Base-by-base conservation (phyloP, 495 filamentous ascomycete species). In the Bryoglossum gracile region DNA sequence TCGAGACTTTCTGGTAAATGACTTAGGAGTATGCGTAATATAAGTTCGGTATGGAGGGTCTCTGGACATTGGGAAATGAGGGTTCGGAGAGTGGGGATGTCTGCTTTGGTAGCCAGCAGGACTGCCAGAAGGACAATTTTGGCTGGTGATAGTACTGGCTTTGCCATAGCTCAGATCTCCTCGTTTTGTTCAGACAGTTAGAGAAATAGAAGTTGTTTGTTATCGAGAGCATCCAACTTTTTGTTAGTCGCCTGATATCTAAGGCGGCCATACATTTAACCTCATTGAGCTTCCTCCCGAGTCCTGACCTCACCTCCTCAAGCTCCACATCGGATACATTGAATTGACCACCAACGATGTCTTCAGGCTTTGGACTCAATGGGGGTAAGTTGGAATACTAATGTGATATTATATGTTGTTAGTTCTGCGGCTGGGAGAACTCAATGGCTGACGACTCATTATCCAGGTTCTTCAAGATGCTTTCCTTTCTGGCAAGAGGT, bases 401-500 rank as follows among this genome's bases (percentile, higher is more conserved):
- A n/a, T n/a, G n/a, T n/a, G n/a, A n/a, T n/a, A n/a, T 11, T n/a
- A 2, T 5, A 6, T 14, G 17, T 33, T 42, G 3, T 6, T 18
- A 13, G 10, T 37, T n/a, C 28, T 8, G n/a, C 28, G n/a, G n/a
- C 28, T 8, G 28, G 28, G 8, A 32, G n/a, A 6, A 8, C 48
- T 49, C 48, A 59, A 57, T 48, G 46, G 46, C 57, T 47, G 28
- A 60, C 25, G 16, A 35, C 37, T 22, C 3, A 3, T 28, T 6
- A 17, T 45, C 19, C 65, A 95, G 90, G 88, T 60, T 84, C 81
- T 51, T 81, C 80, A 59, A 83, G 94, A 71, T 99, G 92, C 82
- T 97, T 94, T 69, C 86, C 87, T 64, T 99, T 96, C 80, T 99
- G 94, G 94, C 92, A 94, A 70, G 87, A 94, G 61, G 71, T 89